Evolutionary conservation across 805 yeast genomes (phyloP).

Genomic region (Gaillardinia entomophila): DNA sequence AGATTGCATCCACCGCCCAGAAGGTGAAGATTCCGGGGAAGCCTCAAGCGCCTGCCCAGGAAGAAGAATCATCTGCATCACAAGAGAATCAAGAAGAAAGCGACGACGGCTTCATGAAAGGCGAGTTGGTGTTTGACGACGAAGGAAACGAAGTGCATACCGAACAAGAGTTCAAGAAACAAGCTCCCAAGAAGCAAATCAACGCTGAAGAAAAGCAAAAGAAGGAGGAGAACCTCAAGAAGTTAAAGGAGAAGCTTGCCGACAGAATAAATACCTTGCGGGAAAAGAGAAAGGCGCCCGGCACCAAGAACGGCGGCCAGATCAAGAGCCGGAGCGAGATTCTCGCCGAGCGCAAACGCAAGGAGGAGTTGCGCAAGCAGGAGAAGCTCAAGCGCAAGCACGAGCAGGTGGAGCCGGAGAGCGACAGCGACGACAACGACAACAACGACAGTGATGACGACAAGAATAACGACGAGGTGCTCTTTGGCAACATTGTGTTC

Average conservation of each 20-base stretch:
- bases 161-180: constrained; percentile 7
- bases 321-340: constrained; percentile 81
- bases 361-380: constrained; percentile 41
- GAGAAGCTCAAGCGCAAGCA: constrained; percentile 36
- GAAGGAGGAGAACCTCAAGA: constrained; percentile 52
- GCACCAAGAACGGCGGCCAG: constrained; percentile 73
- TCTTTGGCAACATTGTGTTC: constrained; percentile 79
- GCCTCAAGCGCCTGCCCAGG: constrained; percentile 14
- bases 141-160: constrained; percentile 50
- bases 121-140: constrained; percentile 57
- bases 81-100: constrained; percentile 4
- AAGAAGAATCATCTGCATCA: constrained; percentile 2
- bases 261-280: constrained; percentile 63
- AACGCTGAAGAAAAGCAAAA: constrained; percentile 46
- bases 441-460: constrained; percentile 26
- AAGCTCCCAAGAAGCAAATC: constrained; percentile 15
- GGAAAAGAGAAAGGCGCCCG: constrained; percentile 88
- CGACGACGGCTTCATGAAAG: constrained; percentile 7
- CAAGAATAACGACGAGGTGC: constrained; percentile 35
- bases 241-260: constrained; percentile 73
- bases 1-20: constrained; percentile 49
- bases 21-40: constrained; percentile 35
- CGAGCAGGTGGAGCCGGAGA: constrained; percentile 25
- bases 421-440: constrained; percentile 12
- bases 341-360: constrained; percentile 53